Evolutionary conservation across 768 basidiomycete species (phyloP).

Genomic region (Termitomyces sp.): DNA sequence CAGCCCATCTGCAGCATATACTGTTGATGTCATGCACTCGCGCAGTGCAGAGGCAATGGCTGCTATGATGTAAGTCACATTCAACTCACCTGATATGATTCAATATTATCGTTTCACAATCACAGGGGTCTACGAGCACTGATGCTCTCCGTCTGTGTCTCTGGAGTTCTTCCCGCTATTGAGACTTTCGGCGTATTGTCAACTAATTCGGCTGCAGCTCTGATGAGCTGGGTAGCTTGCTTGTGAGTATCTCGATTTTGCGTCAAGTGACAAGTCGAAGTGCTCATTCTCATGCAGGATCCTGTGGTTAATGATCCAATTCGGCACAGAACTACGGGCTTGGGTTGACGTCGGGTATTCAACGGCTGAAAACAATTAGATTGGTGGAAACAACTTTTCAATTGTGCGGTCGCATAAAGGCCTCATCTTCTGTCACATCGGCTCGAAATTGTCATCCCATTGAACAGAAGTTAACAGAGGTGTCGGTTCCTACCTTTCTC

Average conservation of each 20-base stretch:
- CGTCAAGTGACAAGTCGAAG: neutral
- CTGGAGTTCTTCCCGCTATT: constrained; percentile 52
- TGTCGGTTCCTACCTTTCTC: neutral
- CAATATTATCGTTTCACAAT: neutral
- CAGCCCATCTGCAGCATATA: constrained; percentile 53
- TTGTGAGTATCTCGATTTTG: constrained; percentile 34
- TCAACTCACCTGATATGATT: neutral
- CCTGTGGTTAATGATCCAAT: constrained; percentile 48
- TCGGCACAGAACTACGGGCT: constrained; percentile 55
- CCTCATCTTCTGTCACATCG: neutral
- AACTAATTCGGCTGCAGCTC: constrained; percentile 46
- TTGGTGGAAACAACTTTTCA: neutral
- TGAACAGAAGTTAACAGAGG: neutral
- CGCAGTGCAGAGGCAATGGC: constrained; percentile 66
- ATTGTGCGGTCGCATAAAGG: neutral
- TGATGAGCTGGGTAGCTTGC: constrained; percentile 48
- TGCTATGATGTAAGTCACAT: constrained; percentile 43
- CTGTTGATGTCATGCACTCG: constrained; percentile 56
- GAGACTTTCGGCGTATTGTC: constrained; percentile 46
- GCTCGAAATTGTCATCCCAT: neutral
- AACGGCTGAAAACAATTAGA: constrained; percentile 33
- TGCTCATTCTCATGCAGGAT: constrained; percentile 32
- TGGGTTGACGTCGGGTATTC: constrained; percentile 59
- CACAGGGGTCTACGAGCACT: constrained; percentile 46
- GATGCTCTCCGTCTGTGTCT: constrained; percentile 38